A percentile compares a stretch with the other conserved stretches of the same genome.
Evolutionary conservation across 1,284 basidiomycete genomes (phyloP).

Genomic region (Hemileia vastatrix): DNA sequence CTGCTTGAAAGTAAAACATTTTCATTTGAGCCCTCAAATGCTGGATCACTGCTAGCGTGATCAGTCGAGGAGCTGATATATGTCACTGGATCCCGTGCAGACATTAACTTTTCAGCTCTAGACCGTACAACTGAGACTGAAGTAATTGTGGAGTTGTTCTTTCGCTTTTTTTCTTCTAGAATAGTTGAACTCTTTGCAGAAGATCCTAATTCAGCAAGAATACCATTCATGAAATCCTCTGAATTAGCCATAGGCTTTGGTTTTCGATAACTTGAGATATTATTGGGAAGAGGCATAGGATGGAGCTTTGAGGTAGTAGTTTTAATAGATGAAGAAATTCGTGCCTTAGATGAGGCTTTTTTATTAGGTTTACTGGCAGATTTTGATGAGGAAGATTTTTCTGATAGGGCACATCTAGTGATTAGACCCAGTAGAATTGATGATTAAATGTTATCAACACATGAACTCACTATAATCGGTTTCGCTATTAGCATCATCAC

Average conservation of each 20-base stretch:
- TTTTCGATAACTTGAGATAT: slow-evolving; percentile 14
- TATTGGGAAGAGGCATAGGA: not conserved
- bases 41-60: too few relatives aligned
- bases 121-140: too few relatives aligned
- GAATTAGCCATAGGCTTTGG: slow-evolving; percentile 3
- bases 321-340: not conserved
- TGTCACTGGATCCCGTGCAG: too few relatives aligned
- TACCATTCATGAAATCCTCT: slow-evolving; percentile 16
- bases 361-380: slow-evolving; percentile 34
- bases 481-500: slow-evolving; percentile 43
- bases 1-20: too few relatives aligned
- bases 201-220: slow-evolving; percentile 16
- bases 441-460: not conserved
- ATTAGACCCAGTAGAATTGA: too few relatives aligned
- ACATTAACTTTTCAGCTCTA: too few relatives aligned
- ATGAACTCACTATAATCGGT: slow-evolving; percentile 37
- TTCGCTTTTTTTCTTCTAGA: too few relatives aligned
- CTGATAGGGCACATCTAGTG: not conserved
- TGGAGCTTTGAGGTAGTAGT: not conserved
- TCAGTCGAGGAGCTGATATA: too few relatives aligned
- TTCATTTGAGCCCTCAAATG: too few relatives aligned
- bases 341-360: not conserved
- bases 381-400: not conserved
- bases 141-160: too few relatives aligned
- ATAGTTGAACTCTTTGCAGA: too few relatives aligned